Evolutionary conservation across 1,284 basidiomycete species (phyloP).

Genomic region (Rhodotorula mucilaginosa): DNA sequence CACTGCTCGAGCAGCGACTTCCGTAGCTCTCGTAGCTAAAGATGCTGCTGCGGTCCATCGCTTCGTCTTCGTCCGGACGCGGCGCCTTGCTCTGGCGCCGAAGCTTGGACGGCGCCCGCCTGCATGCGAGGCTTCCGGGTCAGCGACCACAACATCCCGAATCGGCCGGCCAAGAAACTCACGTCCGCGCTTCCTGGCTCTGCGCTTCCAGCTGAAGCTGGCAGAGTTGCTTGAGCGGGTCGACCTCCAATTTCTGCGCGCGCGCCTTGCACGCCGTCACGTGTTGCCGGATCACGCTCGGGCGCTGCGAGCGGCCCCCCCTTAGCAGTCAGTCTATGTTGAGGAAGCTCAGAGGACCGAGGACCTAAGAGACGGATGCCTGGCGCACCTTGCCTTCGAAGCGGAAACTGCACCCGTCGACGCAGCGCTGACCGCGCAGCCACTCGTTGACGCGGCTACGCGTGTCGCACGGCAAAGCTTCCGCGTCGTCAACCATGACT

Average conservation of each 20-base stretch:
- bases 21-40: constrained; percentile 12
- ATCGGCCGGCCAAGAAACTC: background rate
- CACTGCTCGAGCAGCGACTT: background rate
- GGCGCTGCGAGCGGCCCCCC: background rate
- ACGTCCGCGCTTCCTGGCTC: constrained; percentile 2
- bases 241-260: background rate
- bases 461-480: constrained; percentile 31
- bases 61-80: background rate
- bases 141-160: background rate
- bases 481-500: constrained; percentile 22
- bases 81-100: background rate
- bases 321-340: background rate
- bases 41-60: constrained; percentile 8
- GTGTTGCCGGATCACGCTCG: constrained; percentile 36
- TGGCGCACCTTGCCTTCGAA: constrained; percentile 15
- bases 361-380: background rate
- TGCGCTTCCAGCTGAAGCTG: constrained; percentile 30
- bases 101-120: background rate
- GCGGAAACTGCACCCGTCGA: constrained; percentile 21
- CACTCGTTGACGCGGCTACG: constrained; percentile 17
- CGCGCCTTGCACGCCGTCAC: constrained; percentile 25
- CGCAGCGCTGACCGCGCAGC: constrained; percentile 28
- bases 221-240: constrained; percentile 34
- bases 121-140: background rate
- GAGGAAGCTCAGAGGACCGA: background rate